Conservation (phyloP, 1,284 basidiomycete species). For the Naganishia albida region DNA sequence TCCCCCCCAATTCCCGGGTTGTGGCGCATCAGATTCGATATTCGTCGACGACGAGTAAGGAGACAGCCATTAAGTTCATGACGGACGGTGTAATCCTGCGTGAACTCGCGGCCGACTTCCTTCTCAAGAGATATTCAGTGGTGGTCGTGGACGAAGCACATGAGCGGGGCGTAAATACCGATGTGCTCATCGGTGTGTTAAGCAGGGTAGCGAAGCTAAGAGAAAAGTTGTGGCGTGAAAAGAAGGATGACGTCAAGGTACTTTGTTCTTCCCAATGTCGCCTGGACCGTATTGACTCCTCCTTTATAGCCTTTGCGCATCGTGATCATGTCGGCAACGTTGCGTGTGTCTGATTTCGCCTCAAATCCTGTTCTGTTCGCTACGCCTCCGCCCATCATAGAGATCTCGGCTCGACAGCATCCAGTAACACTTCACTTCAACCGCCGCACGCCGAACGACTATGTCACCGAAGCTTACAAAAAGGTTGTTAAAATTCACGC, state of each 20-base stretch:
- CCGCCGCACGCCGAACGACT: constrained; percentile 80
- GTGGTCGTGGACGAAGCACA: constrained; percentile 98
- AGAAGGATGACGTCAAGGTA: constrained; percentile 66
- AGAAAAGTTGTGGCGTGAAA: constrained; percentile 81
- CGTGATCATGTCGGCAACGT: constrained; percentile 98
- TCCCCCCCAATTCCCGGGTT: constrained; percentile 64
- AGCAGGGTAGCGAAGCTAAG: constrained; percentile 86
- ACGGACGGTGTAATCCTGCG: constrained; percentile 96
- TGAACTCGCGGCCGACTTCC: constrained; percentile 87
- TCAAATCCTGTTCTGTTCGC: constrained; percentile 82
- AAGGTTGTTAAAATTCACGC: constrained; percentile 82
- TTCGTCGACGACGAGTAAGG: constrained; percentile 84
- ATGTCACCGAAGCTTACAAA: constrained; percentile 84
- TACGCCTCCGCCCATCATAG: constrained; percentile 82
- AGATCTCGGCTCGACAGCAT: constrained; percentile 86
- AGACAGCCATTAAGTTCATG: constrained; percentile 98
- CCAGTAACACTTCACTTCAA: constrained; percentile 95
- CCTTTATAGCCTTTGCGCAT: constrained; percentile 73
- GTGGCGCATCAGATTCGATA: constrained; percentile 98
- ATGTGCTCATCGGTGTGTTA: constrained; percentile 93
- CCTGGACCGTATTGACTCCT: constrained; percentile 8
- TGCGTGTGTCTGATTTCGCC: constrained; percentile 90
- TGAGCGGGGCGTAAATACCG: constrained; percentile 96
- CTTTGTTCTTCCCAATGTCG: constrained; percentile 4
- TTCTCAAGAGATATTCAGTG: constrained; percentile 86